Conservation (phyloP, 140 eudicot species). For the Ambrosia hybrid region DNA sequence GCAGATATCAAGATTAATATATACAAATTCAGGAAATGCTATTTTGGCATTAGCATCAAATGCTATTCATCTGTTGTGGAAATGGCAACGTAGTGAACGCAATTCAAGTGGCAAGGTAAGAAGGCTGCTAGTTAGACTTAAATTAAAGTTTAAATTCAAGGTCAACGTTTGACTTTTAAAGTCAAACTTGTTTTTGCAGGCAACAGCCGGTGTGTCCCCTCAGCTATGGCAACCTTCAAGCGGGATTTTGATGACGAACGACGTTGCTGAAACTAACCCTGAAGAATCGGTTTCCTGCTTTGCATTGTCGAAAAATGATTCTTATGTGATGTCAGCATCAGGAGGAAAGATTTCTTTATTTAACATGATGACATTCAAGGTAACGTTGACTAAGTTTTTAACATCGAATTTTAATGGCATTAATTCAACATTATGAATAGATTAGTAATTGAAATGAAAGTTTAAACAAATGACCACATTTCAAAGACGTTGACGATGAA, state of each 20-base stretch:
- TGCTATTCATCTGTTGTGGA: constrained; percentile 62
- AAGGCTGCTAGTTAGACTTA: constrained; percentile 8
- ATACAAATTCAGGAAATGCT: constrained; percentile 57
- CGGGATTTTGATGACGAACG: constrained; percentile 53
- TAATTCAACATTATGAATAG: background rate
- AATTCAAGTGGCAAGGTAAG: constrained; percentile 50
- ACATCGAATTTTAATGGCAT: background rate
- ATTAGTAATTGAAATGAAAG: background rate
- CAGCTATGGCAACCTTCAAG: constrained; percentile 64
- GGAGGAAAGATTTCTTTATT: constrained; percentile 59
- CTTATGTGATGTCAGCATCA: constrained; percentile 58
- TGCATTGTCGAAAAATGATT: constrained; percentile 65
- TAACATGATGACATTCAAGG: constrained; percentile 64
- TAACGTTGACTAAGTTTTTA: constrained; percentile 15
- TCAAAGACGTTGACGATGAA: background rate
- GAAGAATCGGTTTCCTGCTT: constrained; percentile 52
- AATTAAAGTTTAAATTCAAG: background rate
- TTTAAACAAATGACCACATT: constrained; percentile 2
- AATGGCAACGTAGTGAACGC: constrained; percentile 60
- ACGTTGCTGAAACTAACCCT: constrained; percentile 40
- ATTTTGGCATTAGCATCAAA: constrained; percentile 60
- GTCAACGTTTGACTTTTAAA: background rate
- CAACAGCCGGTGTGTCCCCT: constrained; percentile 49
- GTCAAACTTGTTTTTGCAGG: constrained; percentile 30
- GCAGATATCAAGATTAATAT: constrained; percentile 57